These are phyloP conservation scores for Amanita phalloides DNA, from an alignment of 768 basidiomycete species.

Conservation along the genomic window DNA sequence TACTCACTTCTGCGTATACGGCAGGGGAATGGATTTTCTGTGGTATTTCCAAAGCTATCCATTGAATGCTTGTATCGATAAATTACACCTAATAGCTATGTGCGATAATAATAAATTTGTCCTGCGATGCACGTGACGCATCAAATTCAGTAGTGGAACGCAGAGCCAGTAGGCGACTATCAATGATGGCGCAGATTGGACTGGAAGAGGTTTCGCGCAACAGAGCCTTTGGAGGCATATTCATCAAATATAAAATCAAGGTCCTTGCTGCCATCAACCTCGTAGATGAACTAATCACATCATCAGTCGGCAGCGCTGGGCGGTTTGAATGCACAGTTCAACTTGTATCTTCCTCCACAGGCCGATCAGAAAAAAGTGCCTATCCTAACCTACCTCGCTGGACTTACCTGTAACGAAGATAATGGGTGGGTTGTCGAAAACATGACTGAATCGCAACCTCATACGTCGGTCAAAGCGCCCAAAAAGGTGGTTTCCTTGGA, in stretches of 20 bases:
- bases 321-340: constrained; percentile 66
- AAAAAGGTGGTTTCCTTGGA: constrained; percentile 90
- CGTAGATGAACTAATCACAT: neutral
- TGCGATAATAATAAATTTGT: neutral
- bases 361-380: constrained; percentile 39
- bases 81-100: neutral
- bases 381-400: constrained; percentile 81
- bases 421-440: constrained; percentile 51
- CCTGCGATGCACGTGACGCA: neutral
- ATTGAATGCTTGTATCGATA: neutral
- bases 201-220: constrained; percentile 68
- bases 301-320: constrained; percentile 63
- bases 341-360: constrained; percentile 74
- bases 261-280: constrained; percentile 15
- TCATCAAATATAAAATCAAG: constrained; percentile 84
- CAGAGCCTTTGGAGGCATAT: constrained; percentile 70
- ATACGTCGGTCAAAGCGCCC: constrained; percentile 41
- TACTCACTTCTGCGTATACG: constrained; percentile 10
- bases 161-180: neutral
- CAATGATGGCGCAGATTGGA: constrained; percentile 10
- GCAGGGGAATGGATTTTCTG: constrained; percentile 2
- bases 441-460: neutral
- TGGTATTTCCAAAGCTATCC: constrained; percentile 1
- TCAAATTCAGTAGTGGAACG: no score
- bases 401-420: constrained; percentile 86